phyloP scores from a whole-genome alignment of 148 eudicot genomes.

The Euryodendron excelsum region DNA sequence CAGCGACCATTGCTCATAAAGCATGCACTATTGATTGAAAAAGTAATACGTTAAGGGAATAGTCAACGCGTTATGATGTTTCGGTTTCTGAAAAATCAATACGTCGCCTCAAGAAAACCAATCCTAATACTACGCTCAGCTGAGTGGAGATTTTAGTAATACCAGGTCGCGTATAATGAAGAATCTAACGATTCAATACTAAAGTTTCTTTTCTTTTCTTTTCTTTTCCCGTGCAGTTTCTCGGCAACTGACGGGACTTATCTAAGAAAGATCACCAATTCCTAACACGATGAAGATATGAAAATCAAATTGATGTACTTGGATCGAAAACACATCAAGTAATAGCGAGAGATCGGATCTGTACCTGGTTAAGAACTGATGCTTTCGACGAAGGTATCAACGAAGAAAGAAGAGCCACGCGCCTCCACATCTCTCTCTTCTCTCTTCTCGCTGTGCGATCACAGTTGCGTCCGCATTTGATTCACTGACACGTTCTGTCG shows the following conservation, averaged over 20 bases:
- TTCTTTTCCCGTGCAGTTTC: background rate
- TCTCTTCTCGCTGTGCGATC: background rate
- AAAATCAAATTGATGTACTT: no score
- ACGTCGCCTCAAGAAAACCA: no score
- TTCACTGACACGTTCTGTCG: slow-evolving; percentile 23
- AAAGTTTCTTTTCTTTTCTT: background rate
- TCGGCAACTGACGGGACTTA: background rate
- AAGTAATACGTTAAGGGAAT: no score
- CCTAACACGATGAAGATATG: background rate
- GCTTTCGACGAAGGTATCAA: slow-evolving; percentile 26
- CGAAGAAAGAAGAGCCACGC: slow-evolving; percentile 28
- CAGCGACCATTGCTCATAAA: no score
- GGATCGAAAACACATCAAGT: background rate
- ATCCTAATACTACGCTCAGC: no score
- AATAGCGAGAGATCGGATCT: background rate
- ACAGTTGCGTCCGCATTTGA: background rate
- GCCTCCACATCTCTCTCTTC: slow-evolving; percentile 39
- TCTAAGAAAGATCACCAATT: background rate
- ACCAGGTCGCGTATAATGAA: no score
- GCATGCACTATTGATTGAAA: no score
- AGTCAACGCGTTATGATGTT: no score
- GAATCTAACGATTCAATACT: no score
- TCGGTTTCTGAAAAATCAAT: no score
- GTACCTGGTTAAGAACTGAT: slow-evolving; percentile 32
- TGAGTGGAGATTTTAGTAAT: no score